Conservation (phyloP, 192 early-diverging fungal genomes). For the Coemansia sp. region DNA sequence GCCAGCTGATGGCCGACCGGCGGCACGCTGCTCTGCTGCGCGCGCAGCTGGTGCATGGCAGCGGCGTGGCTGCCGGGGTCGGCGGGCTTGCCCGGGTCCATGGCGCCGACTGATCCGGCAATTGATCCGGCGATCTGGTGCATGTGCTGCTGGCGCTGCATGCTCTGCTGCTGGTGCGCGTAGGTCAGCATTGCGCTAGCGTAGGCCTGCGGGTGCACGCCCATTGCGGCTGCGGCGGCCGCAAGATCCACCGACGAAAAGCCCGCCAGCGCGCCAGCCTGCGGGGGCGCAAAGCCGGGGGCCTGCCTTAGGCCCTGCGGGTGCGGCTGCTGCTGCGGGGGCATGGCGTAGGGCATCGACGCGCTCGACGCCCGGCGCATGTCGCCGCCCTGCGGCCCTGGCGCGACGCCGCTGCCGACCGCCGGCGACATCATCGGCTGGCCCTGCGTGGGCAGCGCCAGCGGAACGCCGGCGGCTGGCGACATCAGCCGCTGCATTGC, state of each 20-base stretch:
- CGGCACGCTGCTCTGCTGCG: not conserved
- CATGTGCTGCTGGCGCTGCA: slow-evolving; percentile 10
- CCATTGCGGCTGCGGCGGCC: slow-evolving; percentile 7
- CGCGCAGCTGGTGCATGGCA: slow-evolving; percentile 1
- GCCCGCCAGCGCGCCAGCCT: not conserved
- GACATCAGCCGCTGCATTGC: slow-evolving; percentile 38
- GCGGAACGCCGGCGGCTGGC: not conserved
- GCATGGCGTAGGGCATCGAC: not conserved
- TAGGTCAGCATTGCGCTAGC: slow-evolving; percentile 23
- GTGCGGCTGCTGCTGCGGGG: not conserved
- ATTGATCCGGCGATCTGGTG: slow-evolving; percentile 1
- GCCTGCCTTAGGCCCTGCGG: not conserved
- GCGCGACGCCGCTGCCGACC: slow-evolving; percentile 14
- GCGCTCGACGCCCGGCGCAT: not conserved
- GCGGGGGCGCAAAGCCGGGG: not conserved
- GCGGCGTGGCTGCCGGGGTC: not conserved
- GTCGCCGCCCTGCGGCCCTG: not conserved
- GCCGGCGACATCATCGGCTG: slow-evolving; percentile 29
- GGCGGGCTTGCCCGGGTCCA: not conserved
- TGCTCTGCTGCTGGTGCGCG: slow-evolving; percentile 15
- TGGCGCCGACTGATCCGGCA: not conserved
- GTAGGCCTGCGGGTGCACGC: not conserved
- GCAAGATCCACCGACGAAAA: not conserved
- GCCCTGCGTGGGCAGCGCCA: slow-evolving; percentile 18
- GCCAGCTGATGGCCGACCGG: not conserved